phyloP scores from a whole-genome alignment of 2,329 filamentous ascomycete species.

The Apiospora arundinis region DNA sequence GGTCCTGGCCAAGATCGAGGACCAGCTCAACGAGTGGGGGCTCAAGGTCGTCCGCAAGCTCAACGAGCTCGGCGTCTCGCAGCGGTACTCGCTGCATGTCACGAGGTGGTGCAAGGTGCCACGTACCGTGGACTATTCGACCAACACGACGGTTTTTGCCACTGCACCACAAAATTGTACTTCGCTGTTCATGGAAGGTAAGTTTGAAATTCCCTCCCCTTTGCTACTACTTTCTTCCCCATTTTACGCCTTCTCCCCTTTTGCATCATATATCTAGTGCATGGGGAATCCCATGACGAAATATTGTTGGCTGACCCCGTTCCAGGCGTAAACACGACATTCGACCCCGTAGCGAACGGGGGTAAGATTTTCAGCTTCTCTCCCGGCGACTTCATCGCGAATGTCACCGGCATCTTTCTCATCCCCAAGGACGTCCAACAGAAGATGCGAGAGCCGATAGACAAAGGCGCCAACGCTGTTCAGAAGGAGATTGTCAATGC shows the following conservation, averaged over 20 bases:
- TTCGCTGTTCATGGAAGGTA: background rate
- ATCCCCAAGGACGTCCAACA: slow-evolving; percentile 20
- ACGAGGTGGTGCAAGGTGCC: background rate
- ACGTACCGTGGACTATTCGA: slow-evolving; percentile 2
- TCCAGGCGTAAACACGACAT: background rate
- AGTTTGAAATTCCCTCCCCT: background rate
- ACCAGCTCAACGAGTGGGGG: slow-evolving; percentile 10
- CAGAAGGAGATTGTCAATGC: slow-evolving; percentile 4
- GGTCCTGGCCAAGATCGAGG: background rate
- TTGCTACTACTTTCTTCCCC: too few relatives aligned
- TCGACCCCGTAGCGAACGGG: background rate
- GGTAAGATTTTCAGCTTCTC: slow-evolving; percentile 18
- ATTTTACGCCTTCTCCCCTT: background rate
- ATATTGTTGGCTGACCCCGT: background rate
- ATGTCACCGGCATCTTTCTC: slow-evolving; percentile 12
- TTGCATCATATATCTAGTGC: background rate
- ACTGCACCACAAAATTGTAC: background rate
- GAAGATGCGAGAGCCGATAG: slow-evolving; percentile 19
- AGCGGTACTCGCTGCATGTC: background rate
- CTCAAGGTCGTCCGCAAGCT: background rate
- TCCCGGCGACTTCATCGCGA: slow-evolving; percentile 10
- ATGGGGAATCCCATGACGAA: background rate
- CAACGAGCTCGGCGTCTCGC: background rate
- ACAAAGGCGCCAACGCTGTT: slow-evolving; percentile 12
- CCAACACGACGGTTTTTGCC: background rate